Evolutionary conservation across 768 basidiomycete species (phyloP), one percentile per base, ranked within the genome.

Genomic region (Strobilomyces dryophilus): DNA sequence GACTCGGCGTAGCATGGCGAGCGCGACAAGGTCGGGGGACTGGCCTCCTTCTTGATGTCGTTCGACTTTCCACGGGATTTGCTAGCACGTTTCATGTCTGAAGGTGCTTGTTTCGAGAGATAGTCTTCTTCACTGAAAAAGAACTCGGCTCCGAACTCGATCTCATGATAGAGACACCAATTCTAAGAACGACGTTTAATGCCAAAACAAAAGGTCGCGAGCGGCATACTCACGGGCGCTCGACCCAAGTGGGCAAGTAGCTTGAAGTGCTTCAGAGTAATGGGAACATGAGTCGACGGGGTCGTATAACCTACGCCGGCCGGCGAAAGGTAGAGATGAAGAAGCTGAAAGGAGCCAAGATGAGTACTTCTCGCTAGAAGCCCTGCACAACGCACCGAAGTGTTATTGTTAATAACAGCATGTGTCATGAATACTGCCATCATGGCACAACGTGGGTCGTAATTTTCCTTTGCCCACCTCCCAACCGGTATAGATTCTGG

Each of bases 211-310:
- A 27, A 20, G 4, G 12, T 32, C 32, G 39, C 8, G 5, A 12
- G 36, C n/a, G 15, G 21, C 34, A 21, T 48, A 67, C 85, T 61
- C 62, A 85, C 85, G 9, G 84, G 80, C 27, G 75, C 69, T 54
- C 76, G 76, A 18, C 86, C 87, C 17, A 91, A 69, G 41, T 76
- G 79, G 4, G 87, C 87, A 44, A 91, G 75, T n/a, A 85, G 62
- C 63, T 82, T 79, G 71, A 91, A 91, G 61, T 89, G 87, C 61
- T 87, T 83, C 47, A 91, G 70, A 6, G 88, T 90, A 31, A 89
- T 63, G 20, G 88, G 89, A 26, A 89, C 85, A 41, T 74, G 79
- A 8, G 57, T 53, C 26, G 58, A 54, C 14, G 60, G 56, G 26
- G 62, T 50, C 21, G 57, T 39, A 36, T 63, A 60, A 45, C 56